Percentiles rank a stretch among this genome's conserved stretches.
These are phyloP conservation scores for Xerocomellus intermedius DNA, from an alignment of 768 basidiomycete species.

Conservation along the genomic window DNA sequence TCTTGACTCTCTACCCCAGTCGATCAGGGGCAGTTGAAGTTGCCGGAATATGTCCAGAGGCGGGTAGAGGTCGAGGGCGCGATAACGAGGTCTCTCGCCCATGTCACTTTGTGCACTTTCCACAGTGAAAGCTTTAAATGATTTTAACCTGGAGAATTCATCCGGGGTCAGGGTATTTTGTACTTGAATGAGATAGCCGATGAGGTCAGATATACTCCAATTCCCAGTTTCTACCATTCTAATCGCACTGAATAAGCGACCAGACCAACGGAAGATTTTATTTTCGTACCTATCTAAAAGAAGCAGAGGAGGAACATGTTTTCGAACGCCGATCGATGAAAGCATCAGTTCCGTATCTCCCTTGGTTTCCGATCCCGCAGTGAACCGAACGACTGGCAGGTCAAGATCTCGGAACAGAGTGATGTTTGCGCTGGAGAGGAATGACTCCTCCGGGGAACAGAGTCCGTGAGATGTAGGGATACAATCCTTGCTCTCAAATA, in stretches of 20 bases:
- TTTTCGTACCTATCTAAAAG: neutral
- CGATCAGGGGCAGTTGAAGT: constrained; percentile 74
- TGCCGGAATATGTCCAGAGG: constrained; percentile 65
- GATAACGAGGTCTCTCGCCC: constrained; percentile 11
- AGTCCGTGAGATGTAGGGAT: neutral
- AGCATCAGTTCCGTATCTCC: neutral
- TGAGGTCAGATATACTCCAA: constrained; percentile 2
- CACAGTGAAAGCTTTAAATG: constrained; percentile 45
- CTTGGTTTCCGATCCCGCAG: neutral
- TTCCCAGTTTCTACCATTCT: constrained; percentile 6
- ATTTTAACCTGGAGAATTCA: neutral
- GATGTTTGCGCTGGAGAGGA: neutral
- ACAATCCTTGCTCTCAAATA: neutral
- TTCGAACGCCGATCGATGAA: neutral
- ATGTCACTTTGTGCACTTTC: constrained; percentile 34
- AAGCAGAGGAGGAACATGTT: neutral
- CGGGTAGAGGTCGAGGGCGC: constrained; percentile 77
- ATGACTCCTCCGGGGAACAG: constrained; percentile 34
- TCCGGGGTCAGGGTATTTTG: neutral
- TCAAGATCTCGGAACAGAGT: neutral
- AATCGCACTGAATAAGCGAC: neutral
- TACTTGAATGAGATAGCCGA: constrained; percentile 5
- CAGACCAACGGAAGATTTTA: neutral
- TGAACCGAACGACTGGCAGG: neutral
- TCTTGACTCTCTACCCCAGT: constrained; percentile 76